Conservation (phyloP, 208 protist species). For the Acanthamoeba triangularis region DNA sequence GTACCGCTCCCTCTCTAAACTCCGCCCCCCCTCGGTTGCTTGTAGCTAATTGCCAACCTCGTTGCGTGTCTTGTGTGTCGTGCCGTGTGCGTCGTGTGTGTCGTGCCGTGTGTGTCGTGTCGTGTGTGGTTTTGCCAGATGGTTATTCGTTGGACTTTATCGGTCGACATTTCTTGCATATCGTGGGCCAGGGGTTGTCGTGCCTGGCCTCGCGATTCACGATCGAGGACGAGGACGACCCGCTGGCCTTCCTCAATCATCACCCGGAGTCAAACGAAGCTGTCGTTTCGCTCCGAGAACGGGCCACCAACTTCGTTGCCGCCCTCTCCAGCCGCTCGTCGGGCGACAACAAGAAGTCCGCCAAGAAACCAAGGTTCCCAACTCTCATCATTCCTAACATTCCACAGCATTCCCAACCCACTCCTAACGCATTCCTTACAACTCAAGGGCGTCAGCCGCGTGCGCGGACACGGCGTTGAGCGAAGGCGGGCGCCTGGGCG, state of each 20-base stretch:
- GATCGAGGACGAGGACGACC: slow-evolving; percentile 24
- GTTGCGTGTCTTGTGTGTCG: too few species aligned
- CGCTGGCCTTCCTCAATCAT: slow-evolving; percentile 50
- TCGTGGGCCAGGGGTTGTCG: not conserved
- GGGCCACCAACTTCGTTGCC: not conserved
- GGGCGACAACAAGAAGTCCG: not conserved
- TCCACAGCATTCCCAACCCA: not conserved
- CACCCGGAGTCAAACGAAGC: not conserved
- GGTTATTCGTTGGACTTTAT: slow-evolving; percentile 17
- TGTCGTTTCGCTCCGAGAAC: not conserved
- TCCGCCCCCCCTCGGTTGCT: not conserved
- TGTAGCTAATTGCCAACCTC: not conserved
- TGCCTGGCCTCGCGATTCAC: not conserved
- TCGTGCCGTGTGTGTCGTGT: not conserved
- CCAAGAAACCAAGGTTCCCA: not conserved
- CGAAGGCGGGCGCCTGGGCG: not conserved
- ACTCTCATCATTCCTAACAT: not conserved
- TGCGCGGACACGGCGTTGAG: not conserved
- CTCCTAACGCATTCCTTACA: not conserved
- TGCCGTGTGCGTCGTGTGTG: not conserved
- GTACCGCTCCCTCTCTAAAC: not conserved
- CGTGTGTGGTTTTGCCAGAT: not conserved
- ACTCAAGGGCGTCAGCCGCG: not conserved
- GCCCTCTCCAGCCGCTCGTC: slow-evolving; percentile 6
- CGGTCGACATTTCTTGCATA: not conserved